phyloP scores from a whole-genome alignment of 371 early-diverging fungal species.

The Rhizopus stolonifer region DNA sequence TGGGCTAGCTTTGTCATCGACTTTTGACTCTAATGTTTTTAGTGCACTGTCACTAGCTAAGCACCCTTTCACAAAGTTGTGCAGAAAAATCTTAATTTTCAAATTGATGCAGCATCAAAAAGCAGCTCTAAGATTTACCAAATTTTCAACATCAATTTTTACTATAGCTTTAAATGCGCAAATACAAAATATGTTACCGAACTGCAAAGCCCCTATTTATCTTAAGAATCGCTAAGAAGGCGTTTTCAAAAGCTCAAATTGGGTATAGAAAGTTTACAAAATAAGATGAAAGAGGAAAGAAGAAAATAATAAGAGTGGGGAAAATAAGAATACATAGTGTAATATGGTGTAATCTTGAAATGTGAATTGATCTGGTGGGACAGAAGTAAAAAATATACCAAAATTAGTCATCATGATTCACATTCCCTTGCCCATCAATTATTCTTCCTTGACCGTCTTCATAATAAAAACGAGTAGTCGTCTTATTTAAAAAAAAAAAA shows the following conservation, averaged over 20 bases:
- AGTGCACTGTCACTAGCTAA: background rate
- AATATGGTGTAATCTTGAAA: too few relatives aligned
- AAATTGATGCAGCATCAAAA: slow-evolving; percentile 1
- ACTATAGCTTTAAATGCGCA: background rate
- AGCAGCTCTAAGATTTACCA: background rate
- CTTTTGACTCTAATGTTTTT: background rate
- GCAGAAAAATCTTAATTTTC: background rate
- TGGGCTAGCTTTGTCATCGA: background rate
- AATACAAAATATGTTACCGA: background rate
- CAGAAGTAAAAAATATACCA: too few relatives aligned
- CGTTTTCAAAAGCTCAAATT: background rate
- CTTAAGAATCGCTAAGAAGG: background rate
- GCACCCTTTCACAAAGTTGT: background rate
- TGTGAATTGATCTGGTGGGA: too few relatives aligned
- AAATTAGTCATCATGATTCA: too few relatives aligned
- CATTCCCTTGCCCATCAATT: too few relatives aligned
- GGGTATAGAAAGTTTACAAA: too few relatives aligned
- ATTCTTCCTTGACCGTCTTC: too few relatives aligned
- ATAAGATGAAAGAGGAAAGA: too few relatives aligned
- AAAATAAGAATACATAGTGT: too few relatives aligned
- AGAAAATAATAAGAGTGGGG: too few relatives aligned
- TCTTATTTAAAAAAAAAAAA: too few relatives aligned
- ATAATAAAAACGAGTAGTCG: too few relatives aligned
- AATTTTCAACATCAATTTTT: slow-evolving; percentile 1
- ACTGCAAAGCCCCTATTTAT: background rate